phyloP scores from a whole-genome alignment of 2,329 filamentous ascomycete species.

The Fusarium sp. region DNA sequence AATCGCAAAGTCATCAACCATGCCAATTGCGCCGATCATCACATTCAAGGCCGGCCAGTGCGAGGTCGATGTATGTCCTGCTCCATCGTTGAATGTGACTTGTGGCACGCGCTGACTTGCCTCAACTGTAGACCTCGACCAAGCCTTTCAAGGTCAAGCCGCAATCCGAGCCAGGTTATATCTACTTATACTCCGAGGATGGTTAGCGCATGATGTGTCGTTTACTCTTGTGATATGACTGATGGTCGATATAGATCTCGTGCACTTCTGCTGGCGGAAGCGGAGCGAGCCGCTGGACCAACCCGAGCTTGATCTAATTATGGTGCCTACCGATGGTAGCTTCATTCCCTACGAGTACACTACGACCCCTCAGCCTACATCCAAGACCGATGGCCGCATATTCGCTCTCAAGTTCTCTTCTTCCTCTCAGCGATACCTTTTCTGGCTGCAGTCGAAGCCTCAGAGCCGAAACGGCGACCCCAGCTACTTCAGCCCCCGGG shows the following conservation, averaged over 20 bases:
- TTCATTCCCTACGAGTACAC: conserved; percentile 83
- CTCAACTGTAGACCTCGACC: conserved; percentile 55
- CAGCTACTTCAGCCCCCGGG: conserved; percentile 85
- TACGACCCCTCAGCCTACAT: conserved; percentile 65
- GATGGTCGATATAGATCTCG: conserved; percentile 70
- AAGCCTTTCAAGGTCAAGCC: conserved; percentile 80
- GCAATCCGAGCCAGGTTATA: conserved; percentile 80
- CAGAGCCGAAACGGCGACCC: conserved; percentile 77
- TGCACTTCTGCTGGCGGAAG: conserved; percentile 97
- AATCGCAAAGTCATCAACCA: conserved; percentile 51
- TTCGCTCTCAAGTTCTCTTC: conserved; percentile 95
- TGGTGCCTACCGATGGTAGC: conserved; percentile 89
- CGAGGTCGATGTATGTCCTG: conserved; percentile 77
- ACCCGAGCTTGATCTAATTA: conserved; percentile 89
- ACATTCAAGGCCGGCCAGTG: conserved; percentile 97
- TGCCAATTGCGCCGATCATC: conserved; percentile 88
- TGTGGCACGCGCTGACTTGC: conserved; percentile 33
- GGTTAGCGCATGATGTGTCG: conserved; percentile 59
- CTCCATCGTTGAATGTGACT: not conserved
- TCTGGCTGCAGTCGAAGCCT: conserved; percentile 95
- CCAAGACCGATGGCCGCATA: conserved; percentile 86
- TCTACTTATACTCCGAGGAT: conserved; percentile 95
- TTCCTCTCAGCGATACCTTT: conserved; percentile 90
- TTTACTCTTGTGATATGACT: not conserved
- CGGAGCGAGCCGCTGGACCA: conserved; percentile 76